These are phyloP conservation scores for Iris macrosiphon DNA, from an alignment of 106 monocot species.

Conservation along the genomic window DNA sequence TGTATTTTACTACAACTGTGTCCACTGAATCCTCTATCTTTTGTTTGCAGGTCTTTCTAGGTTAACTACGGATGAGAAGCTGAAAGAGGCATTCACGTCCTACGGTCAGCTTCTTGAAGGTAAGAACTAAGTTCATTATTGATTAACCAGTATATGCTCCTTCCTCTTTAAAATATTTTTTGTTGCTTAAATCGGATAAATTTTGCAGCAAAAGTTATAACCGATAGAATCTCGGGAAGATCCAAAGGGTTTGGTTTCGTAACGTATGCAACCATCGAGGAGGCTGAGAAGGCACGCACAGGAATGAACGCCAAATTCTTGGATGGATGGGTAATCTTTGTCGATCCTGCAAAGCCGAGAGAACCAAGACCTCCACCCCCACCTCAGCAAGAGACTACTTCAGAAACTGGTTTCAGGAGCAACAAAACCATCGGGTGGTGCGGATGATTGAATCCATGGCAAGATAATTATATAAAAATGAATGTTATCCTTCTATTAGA, in stretches of 20 bases:
- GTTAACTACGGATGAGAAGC: conserved; percentile 85
- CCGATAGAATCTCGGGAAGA: conserved; percentile 71
- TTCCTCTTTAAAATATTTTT: too few relatives aligned
- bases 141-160: too few relatives aligned
- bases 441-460: too few relatives aligned
- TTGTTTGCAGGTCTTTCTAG: conserved; percentile 87
- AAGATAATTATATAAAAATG: too few relatives aligned
- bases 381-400: conserved; percentile 14
- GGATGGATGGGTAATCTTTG: conserved; percentile 97
- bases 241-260: conserved; percentile 92
- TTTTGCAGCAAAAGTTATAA: conserved; percentile 75
- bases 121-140: too few relatives aligned
- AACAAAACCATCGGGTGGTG: conserved; percentile 94
- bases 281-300: conserved; percentile 73
- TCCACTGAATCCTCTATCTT: too few relatives aligned
- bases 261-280: conserved; percentile 56
- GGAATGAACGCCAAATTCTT: conserved; percentile 89
- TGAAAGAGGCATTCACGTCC: conserved; percentile 56
- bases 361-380: conserved; percentile 34
- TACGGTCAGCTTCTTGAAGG: conserved; percentile 80
- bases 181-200: too few relatives aligned
- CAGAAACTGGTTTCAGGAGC: conserved; percentile 31
- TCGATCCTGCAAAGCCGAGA: conserved; percentile 83
- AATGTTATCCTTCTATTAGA: too few relatives aligned
- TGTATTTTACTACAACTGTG: too few relatives aligned